Conservation (phyloP, 163 green algal genomes). For the Chloroidium sp. region DNA sequence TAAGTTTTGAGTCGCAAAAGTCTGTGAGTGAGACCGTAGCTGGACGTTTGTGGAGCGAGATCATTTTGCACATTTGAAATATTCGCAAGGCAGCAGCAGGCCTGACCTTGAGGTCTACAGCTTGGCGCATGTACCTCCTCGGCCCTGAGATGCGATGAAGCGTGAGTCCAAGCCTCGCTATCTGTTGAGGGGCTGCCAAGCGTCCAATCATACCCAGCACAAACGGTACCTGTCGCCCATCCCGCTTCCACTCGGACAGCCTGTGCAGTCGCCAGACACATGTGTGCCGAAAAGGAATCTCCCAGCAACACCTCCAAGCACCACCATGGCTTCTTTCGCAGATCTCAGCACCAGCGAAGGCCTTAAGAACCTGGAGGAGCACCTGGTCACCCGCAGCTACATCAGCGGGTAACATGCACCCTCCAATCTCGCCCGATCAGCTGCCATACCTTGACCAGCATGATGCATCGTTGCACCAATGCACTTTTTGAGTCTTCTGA, state of each 20-base stretch:
- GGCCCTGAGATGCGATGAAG: neutral
- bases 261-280: too few species aligned
- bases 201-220: neutral
- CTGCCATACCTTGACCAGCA: neutral
- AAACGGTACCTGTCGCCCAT: too few species aligned
- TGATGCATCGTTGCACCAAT: neutral
- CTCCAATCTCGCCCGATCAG: too few species aligned
- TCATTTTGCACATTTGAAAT: neutral
- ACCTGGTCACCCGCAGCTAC: slow-evolving; percentile 44
- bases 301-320: neutral
- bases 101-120: too few species aligned
- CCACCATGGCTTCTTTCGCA: slow-evolving; percentile 25
- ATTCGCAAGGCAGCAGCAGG: too few species aligned
- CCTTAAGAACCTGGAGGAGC: slow-evolving; percentile 41
- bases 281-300: neutral
- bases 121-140: neutral
- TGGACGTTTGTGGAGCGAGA: neutral
- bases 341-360: slow-evolving; percentile 32
- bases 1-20: neutral
- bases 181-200: neutral
- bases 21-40: neutral
- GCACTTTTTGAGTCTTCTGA: neutral
- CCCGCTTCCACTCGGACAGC: too few species aligned
- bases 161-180: neutral
- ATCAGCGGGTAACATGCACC: slow-evolving; percentile 31